Evolutionary conservation across 139 green algal species (phyloP).

Genomic region (Tetradesmus lagerheimii): DNA sequence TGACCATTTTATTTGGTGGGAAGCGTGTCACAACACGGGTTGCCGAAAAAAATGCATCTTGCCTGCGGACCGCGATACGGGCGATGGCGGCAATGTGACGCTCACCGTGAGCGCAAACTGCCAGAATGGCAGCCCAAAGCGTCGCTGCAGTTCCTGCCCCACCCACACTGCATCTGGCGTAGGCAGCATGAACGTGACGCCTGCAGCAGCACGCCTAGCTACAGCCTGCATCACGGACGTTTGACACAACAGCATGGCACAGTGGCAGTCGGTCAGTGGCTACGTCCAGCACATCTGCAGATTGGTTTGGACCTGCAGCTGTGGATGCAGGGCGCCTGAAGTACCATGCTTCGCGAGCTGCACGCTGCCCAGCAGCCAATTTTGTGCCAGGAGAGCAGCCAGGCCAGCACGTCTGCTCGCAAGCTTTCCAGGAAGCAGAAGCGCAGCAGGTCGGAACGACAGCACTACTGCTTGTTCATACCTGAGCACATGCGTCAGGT

Average conservation of each 20-base stretch:
- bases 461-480: not conserved
- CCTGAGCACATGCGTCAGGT: not conserved
- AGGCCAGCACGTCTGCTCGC: no score
- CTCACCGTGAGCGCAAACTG: not conserved
- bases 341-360: not conserved
- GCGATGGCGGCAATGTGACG: no score
- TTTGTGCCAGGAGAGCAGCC: no score
- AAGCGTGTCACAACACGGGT: no score
- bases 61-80: no score
- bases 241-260: not conserved
- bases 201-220: not conserved
- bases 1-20: no score
- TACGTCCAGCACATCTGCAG: no score
- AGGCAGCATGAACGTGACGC: not conserved
- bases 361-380: not conserved
- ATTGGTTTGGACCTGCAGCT: no score
- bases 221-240: not conserved
- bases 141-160: not conserved
- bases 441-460: no score
- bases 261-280: not conserved
- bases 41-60: no score
- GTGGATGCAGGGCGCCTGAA: not conserved
- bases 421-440: no score
- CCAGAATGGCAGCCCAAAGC: conserved; percentile 12
- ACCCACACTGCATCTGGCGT: not conserved